Evolutionary conservation across 2,329 filamentous ascomycete species (phyloP), one percentile per base, ranked within the genome.

Genomic region (Aspergillus spinulosporus): DNA sequence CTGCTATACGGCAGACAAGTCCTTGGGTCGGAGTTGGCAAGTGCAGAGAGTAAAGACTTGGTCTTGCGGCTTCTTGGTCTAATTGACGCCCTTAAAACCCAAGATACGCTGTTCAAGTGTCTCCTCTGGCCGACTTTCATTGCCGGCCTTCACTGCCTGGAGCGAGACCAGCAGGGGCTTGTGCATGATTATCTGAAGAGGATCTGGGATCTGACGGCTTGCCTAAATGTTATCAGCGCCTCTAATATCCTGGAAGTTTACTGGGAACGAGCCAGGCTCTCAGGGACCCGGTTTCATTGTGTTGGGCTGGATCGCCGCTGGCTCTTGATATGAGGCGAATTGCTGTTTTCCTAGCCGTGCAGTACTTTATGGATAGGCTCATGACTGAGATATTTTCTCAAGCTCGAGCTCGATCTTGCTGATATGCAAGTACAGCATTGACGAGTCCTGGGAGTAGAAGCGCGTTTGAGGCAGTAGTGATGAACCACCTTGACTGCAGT

Each of bases 111-210:
- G 12, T 70, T 71, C 54, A 73, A 72, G 36, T 73, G 70, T 31
- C 57, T 72, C 12, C 62, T 73, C 0, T 73, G 71, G 71, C 70
- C 69, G 0, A 70, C 71, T 1, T 70, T 69, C 28, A 62, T 73
- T 32, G 69, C 69, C 8, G 70, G 69, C 21, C 21, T 21, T 21
- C 21, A 21, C 1, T 43, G 72, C 26, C 69, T 72, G 21, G 54
- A 47, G 48, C 59, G 58, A 28, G 45, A 59, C 1, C 63, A 72
- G 42, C 54, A 65, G 14, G 52, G 62, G 2, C 65, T 68, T 36
- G 40, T 72, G 1, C 52, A 63, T 12, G 55, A 43, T 4, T 67
- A 57, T 26, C 48, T 72, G 26, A 69, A 69, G 26, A 61, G 47
- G 5, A 67, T 73, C 28, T 73, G 70, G 70, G 44, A 49, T 3